Conservation (phyloP, 2,329 filamentous ascomycete species). For the Colletotrichum theobromicola region DNA sequence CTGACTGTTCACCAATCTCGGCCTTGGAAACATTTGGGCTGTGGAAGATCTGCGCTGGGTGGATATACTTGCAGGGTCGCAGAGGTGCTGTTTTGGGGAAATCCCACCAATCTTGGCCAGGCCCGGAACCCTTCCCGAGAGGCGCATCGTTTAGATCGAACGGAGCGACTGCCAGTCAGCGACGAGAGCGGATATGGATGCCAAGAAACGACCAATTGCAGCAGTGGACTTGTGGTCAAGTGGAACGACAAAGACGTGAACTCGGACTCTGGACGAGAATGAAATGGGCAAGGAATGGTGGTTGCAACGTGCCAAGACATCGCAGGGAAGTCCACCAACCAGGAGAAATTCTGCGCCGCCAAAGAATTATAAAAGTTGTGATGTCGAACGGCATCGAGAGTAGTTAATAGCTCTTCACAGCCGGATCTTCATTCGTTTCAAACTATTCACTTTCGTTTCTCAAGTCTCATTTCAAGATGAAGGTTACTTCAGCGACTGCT, state of each 20-base stretch:
- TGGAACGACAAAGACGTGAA: not conserved
- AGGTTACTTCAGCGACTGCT: not conserved
- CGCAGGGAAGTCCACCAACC: not conserved
- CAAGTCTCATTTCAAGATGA: not conserved
- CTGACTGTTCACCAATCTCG: not conserved
- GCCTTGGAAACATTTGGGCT: not conserved
- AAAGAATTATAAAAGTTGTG: not conserved
- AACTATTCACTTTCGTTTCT: not conserved
- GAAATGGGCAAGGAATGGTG: not conserved
- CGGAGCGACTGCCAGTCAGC: not conserved
- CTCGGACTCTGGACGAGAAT: not conserved
- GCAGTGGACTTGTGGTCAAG: not conserved
- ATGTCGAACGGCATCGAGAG: accelerated
- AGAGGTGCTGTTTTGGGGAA: not conserved
- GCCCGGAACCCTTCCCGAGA: not conserved
- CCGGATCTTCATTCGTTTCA: not conserved
- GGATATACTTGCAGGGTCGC: not conserved
- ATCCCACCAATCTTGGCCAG: conserved; percentile 1
- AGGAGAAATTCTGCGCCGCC: not conserved
- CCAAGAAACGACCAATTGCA: conserved; percentile 2
- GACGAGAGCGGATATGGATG: not conserved
- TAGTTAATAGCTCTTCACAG: not conserved
- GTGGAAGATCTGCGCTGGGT: not conserved
- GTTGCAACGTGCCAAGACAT: not conserved
- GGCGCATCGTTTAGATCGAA: not conserved